Conservation (phyloP, 129 eudicot species). For the Flaveria bidentis region DNA sequence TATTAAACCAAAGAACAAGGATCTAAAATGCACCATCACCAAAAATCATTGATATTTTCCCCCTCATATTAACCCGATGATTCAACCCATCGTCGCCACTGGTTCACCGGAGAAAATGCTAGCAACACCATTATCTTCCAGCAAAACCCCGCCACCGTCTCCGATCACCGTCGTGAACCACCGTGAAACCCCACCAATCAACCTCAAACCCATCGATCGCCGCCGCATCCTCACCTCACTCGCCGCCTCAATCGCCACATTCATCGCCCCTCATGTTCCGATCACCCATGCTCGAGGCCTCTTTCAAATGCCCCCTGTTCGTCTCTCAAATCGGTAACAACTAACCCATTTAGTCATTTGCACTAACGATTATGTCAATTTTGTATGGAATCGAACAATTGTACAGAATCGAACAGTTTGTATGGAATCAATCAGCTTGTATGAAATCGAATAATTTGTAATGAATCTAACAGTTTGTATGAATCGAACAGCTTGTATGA, state of each 20-base stretch:
- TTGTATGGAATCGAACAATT: no score
- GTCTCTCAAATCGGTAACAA: conserved; percentile 74
- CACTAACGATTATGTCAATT: neutral
- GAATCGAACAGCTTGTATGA: no score
- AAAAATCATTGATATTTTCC: conserved; percentile 38
- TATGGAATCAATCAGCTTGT: no score
- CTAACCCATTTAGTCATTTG: neutral
- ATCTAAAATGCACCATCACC: conserved; percentile 5
- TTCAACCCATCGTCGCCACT: conserved; percentile 24
- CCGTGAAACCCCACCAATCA: conserved; percentile 23
- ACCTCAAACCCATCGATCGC: conserved; percentile 47
- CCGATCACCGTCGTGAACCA: conserved; percentile 33
- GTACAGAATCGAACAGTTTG: no score
- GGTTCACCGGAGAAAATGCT: conserved; percentile 35
- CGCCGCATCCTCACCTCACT: conserved; percentile 64
- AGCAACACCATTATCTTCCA: conserved; percentile 36
- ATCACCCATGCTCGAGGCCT: conserved; percentile 77
- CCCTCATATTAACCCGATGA: conserved; percentile 2
- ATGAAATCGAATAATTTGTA: no score
- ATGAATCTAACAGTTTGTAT: no score
- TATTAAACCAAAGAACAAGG: neutral
- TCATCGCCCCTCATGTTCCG: conserved; percentile 39
- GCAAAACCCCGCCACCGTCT: conserved; percentile 31
- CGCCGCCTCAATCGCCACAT: conserved; percentile 51
- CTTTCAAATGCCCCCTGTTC: conserved; percentile 96